Evolutionary conservation across 108 stramenopile species (phyloP), one percentile per base, ranked within the genome.

Genomic region (Skeletonema potamos): DNA sequence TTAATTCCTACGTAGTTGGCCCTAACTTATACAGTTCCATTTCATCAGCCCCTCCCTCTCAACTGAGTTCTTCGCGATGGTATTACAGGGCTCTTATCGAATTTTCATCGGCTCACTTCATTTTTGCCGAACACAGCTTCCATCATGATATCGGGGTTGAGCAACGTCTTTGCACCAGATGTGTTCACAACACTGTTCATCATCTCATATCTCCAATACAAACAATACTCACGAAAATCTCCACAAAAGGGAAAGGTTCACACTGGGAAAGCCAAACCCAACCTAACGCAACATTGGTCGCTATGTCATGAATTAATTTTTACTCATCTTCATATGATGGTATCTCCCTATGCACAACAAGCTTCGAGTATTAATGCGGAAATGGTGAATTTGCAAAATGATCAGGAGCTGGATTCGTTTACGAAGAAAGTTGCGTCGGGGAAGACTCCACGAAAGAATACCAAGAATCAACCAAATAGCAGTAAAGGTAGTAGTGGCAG

Each of bases 351-450:
- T 11, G 58, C 64, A 6, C 24, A 46, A 12, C 63, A 70, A 65
- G 77, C 77, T 0, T 54, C 58, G 24, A 36, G 33, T 27, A 36
- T 78, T 51, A 67, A 71, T 72, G 77, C 77, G 8, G 62, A 66
- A 27, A 64, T 78, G 77, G 76, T 77, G 11, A 70, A 78, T 60
- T 62, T 78, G 33, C 58, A 78, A 18, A 44, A 55, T 32, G 70
- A 78, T 26, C 12, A 51, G 44, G 76, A 77, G 22, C 57, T 70
- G 57, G 26, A 70, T 59, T 54, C 61, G 7, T 75, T 29, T 29
- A 60, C 58, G 6, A 27, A 36, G 27, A 33, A 24, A 15, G 34
- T 57, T 1, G 37, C 55, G 24, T 33, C 67, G 11, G 54, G 34
- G 17, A 37, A 22, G 7, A 26, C 62, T 62, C 48, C 48, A 4